A percentile compares a stretch with the other conserved stretches of the same genome.
phyloP scores from a whole-genome alignment of 2,329 filamentous ascomycete genomes.

The Bimuria novae-zelandiae region DNA sequence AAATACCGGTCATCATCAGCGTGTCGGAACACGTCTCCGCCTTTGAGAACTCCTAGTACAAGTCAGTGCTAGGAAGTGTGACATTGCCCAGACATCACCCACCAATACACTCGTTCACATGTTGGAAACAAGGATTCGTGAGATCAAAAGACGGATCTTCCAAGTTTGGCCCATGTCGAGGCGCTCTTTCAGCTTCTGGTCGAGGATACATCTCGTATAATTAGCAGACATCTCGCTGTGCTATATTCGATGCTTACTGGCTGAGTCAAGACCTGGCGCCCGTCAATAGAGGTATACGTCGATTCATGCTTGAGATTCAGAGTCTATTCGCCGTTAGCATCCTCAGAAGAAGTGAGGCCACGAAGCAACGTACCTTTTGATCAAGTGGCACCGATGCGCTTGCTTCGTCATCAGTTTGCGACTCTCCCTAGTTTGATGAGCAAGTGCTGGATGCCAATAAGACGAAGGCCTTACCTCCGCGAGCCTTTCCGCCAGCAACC shows the following conservation, averaged over 20 bases:
- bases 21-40: constrained; percentile 1
- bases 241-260: not conserved
- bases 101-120: constrained; percentile 12
- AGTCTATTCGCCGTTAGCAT: not conserved
- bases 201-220: constrained; percentile 7
- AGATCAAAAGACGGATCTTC: not conserved
- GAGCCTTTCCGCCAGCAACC: not conserved
- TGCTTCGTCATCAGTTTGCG: not conserved
- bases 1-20: constrained; percentile 11
- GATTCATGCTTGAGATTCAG: not conserved
- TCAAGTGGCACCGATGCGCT: constrained; percentile 10
- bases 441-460: not conserved
- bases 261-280: constrained; percentile 6
- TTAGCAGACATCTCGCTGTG: not conserved
- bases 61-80: not conserved
- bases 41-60: not conserved
- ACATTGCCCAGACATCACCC: not conserved
- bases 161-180: not conserved
- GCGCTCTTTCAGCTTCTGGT: not conserved
- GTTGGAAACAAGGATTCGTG: not conserved
- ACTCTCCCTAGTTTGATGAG: not conserved
- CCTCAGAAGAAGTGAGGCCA: not conserved
- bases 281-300: constrained; percentile 9
- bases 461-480: not conserved
- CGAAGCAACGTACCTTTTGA: constrained; percentile 3